Base-by-base conservation (phyloP, 306 rosid genomes). In the Rosa multiflora region DNA sequence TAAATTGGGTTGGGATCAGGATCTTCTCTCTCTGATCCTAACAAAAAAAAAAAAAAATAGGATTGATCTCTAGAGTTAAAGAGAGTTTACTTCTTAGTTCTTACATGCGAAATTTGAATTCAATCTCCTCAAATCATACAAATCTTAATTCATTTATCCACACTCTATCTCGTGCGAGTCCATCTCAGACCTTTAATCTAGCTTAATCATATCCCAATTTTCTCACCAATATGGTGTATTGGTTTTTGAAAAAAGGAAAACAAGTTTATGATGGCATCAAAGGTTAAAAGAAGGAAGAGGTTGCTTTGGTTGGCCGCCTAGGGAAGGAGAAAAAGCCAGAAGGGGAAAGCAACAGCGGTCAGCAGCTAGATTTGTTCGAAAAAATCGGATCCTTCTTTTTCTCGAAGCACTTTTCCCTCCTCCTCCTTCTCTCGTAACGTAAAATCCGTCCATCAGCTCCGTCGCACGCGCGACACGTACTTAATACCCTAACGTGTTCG, bases 381-480 rank as follows among this genome's bases (percentile, higher is more conserved):
- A 39, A 52, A 35, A 14, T 59, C 35, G 2, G 26, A 10, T 42
- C 55, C 5, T 75, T 4, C 58, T 43, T 32, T 59, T 59, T 2
- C 12, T 8, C 4, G 3, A 62, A 18, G 35, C 71, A 49, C 4
- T 37, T 37, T 29, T 55, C 9, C 48, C 48, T 1, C 18, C 17
- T 51, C 56, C 18, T 75, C n/a, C 68, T 13, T n/a, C 43, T 29
- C 42, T 32, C 35, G 44, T 58, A 74, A 73, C 77, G 77, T 55
- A 55, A 55, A 56, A 32, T 73, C 77, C 14, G 8, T 20, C 69
- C 59, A 42, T 21, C 51, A 56, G 9, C 56, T 35, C 15, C 23
- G 43, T 42, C 78, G 20, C 56, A 15, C 11, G 70, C 68, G 56
- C 68, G 56, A 75, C 44, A 56, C 78, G 53, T 58, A 74, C 69